Percentiles rank a stretch among this genome's conserved stretches.
Evolutionary conservation across 768 basidiomycete species (phyloP).

Genomic region (Kwoniella mangroviensis): DNA sequence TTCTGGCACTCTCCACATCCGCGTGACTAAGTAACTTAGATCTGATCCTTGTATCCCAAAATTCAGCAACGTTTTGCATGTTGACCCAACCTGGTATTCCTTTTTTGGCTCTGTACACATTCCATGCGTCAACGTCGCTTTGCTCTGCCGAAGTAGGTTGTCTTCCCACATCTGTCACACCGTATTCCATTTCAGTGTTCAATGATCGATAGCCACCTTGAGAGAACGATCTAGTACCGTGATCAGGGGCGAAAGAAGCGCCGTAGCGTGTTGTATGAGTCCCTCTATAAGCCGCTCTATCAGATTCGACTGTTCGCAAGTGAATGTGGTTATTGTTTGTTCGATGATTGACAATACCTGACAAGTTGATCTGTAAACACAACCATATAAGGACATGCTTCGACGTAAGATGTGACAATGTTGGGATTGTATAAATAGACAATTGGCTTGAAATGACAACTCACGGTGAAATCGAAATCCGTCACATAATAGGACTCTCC

Average conservation of each 20-base stretch:
- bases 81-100: conserved; percentile 59
- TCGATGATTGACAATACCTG: conserved; percentile 30
- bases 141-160: conserved; percentile 11
- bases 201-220: conserved; percentile 15
- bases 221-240: not conserved
- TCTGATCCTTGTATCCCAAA: conserved; percentile 40
- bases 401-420: too few species aligned
- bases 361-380: conserved; percentile 39
- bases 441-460: conserved; percentile 10
- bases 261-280: conserved; percentile 26
- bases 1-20: conserved; percentile 7
- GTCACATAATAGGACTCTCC: conserved; percentile 35
- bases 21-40: not conserved
- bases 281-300: conserved; percentile 23
- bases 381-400: too few species aligned
- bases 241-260: conserved; percentile 26
- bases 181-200: not conserved
- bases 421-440: too few species aligned
- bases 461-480: conserved; percentile 50
- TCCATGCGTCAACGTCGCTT: conserved; percentile 14
- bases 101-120: conserved; percentile 20
- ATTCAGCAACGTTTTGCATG: conserved; percentile 27
- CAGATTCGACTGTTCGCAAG: conserved; percentile 53
- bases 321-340: conserved; percentile 55
- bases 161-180: conserved; percentile 23